Conservation (phyloP, 2,329 filamentous ascomycete genomes). For the Aspergillus vadensis region DNA sequence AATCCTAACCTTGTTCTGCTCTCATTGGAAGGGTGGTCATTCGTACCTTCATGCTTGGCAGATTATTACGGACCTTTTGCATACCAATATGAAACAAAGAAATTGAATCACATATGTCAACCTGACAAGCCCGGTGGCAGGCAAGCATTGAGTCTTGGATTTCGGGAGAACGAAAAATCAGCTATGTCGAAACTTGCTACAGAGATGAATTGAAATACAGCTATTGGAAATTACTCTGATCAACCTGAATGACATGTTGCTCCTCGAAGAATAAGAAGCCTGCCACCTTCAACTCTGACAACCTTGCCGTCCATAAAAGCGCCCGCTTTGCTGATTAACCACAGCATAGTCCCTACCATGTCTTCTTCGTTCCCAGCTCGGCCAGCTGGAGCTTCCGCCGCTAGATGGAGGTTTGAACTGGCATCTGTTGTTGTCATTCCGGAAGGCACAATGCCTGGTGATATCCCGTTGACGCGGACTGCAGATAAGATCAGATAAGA, state of each 20-base stretch:
- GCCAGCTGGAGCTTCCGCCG: background rate
- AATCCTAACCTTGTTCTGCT: background rate
- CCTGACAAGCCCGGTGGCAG: too few relatives aligned
- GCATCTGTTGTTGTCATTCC: background rate
- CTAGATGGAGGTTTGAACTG: background rate
- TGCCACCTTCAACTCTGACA: background rate
- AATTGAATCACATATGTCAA: background rate
- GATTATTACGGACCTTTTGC: background rate
- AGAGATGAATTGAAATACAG: too few relatives aligned
- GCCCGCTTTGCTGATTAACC: background rate
- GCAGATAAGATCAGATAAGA: background rate
- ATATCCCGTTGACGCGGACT: background rate
- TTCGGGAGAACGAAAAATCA: too few relatives aligned
- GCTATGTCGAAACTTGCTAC: too few relatives aligned
- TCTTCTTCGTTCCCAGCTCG: background rate
- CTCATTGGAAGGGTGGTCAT: background rate
- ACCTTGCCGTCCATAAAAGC: background rate
- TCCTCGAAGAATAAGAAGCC: background rate
- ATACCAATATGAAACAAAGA: background rate
- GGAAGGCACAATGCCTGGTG: background rate
- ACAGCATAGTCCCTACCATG: background rate
- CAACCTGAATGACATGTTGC: background rate
- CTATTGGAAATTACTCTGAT: background rate
- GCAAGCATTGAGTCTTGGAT: too few relatives aligned
- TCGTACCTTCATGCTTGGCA: background rate